phyloP scores from a whole-genome alignment of 176 grass and related monocot species.

The Hordeum vulgare region MorexV3_pseudomolecules_assembly NC_058518.1:4395181-4395680 shows the following conservation, averaged over 20 bases:
- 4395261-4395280: slow-evolving; percentile 2
- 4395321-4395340: neutral
- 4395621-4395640: slow-evolving; percentile 32
- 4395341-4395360: neutral
- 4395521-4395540: neutral
- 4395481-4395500: neutral
- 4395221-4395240: too few relatives aligned
- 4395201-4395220: too few relatives aligned
- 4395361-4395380: too few relatives aligned
- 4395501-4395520: neutral
- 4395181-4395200: too few relatives aligned
- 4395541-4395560: neutral
- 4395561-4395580: neutral
- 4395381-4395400: too few relatives aligned
- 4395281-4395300: neutral
- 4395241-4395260: neutral
- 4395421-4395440: neutral
- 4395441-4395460: neutral
- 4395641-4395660: neutral
- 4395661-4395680: slow-evolving; percentile 7
- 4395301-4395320: neutral
- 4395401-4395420: too few relatives aligned
- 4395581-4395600: neutral
- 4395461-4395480: too few relatives aligned
- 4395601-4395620: neutral